Base-by-base conservation (phyloP, 805 yeast genomes). In the Suhomyces prunicola region DNA sequence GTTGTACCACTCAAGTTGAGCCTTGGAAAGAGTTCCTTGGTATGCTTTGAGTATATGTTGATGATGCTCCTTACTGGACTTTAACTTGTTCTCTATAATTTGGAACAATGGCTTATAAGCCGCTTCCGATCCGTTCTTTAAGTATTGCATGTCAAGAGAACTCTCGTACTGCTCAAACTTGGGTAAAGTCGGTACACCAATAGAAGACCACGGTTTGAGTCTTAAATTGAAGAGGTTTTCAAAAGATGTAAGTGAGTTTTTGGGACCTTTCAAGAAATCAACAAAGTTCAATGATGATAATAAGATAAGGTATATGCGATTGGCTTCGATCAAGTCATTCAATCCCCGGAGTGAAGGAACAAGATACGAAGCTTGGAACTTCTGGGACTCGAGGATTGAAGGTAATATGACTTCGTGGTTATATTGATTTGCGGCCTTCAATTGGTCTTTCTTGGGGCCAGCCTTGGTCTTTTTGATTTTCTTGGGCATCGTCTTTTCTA, bases 121-220 rank as follows among this genome's bases (percentile, higher is more conserved):
- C 26, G 13, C 40, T 24, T 45, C 51, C 13, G 48, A 46, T 33
- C 31, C 29, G 22, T 46, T 36, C 5, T 39, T n/a, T n/a, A 56
- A 48, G 46, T 41, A 49, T n/a, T 44, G 13, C 19, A 48, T 42
- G 41, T 53, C 49, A 19, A 57, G 52, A 17, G 70, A 62, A 12
- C 54, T 55, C 42, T 52, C 42, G 55, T 70, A 77, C 31, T 77
- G 77, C 12, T 61, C 68, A 58, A 69, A 85, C 0, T 74, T 63
- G 2, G 93, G 91, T 42, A 82, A 61, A 27, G 76, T 78, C 1
- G 97, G 97, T 9, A 84, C 83, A 0, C 96, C 96, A 19, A 91
- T 86, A 0, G 90, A 80, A 22, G 86, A 81, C 72, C 87, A 89
- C 4, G 94, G 84, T 65, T 90, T 90, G 80, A 90, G 78, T 58